Evolutionary conservation across 2,329 filamentous ascomycete species (phyloP).

Genomic region (Zalaria sp.): DNA sequence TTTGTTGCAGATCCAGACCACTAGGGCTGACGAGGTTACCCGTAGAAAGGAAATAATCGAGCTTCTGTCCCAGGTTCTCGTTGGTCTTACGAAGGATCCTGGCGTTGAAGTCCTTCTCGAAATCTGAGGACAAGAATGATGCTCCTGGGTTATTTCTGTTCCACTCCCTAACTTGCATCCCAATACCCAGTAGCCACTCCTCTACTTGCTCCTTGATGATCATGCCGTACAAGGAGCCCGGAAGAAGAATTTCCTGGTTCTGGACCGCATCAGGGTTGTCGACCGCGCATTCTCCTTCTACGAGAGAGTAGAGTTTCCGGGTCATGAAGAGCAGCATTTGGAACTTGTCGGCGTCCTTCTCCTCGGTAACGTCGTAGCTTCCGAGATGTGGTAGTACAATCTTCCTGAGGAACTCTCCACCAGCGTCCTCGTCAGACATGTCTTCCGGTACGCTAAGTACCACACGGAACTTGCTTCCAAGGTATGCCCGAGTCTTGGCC

Average conservation of each 20-base stretch:
- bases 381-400: conserved; percentile 88
- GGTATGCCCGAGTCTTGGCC: conserved; percentile 67
- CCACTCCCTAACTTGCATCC: conserved; percentile 33
- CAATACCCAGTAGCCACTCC: conserved; percentile 64
- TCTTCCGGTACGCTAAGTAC: conserved; percentile 74
- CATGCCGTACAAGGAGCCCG: conserved; percentile 87
- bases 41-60: conserved; percentile 94
- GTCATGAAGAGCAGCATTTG: conserved; percentile 91
- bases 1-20: conserved; percentile 86
- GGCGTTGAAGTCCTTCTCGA: conserved; percentile 63
- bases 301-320: conserved; percentile 83
- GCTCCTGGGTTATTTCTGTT: conserved; percentile 35
- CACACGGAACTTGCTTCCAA: conserved; percentile 82
- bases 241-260: conserved; percentile 87
- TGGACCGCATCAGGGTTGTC: conserved; percentile 96
- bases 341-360: conserved; percentile 85
- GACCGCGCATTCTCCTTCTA: conserved; percentile 79
- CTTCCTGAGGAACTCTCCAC: conserved; percentile 78
- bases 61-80: conserved; percentile 70
- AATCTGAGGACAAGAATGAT: conserved; percentile 60
- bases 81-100: conserved; percentile 71
- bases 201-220: conserved; percentile 91
- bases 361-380: conserved; percentile 67
- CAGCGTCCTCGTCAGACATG: conserved; percentile 76
- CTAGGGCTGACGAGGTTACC: conserved; percentile 86